Evolutionary conservation across 208 protist genomes (phyloP).

Genomic region (Leishmania arabica): DNA sequence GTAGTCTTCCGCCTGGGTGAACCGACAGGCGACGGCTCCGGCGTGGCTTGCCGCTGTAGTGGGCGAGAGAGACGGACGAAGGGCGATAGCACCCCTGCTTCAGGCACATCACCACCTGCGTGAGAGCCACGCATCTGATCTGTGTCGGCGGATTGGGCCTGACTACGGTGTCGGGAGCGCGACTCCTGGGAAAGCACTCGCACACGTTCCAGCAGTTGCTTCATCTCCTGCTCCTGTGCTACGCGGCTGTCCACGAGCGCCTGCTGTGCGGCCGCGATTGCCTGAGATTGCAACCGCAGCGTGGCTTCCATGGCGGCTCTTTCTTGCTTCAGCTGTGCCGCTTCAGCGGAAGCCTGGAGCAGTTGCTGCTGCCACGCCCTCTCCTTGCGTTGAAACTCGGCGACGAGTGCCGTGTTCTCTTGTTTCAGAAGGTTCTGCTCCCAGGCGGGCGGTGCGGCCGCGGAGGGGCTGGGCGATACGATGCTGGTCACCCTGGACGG

Average conservation of each 20-base stretch:
- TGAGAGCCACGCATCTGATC: not conserved
- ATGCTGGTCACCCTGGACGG: not conserved
- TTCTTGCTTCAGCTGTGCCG: conserved; percentile 17
- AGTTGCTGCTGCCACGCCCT: conserved; percentile 54
- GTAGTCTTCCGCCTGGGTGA: not conserved
- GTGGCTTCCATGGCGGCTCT: conserved; percentile 36
- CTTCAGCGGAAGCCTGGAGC: conserved; percentile 26
- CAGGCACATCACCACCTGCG: not conserved
- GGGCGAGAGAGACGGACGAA: not conserved
- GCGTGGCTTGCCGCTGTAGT: not conserved
- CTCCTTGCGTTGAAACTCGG: conserved; percentile 57
- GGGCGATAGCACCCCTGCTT: not conserved
- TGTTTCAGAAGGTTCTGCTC: conserved; percentile 44
- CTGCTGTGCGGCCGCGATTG: conserved; percentile 45
- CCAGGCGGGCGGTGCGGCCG: conserved; percentile 1
- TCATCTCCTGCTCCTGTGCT: conserved; percentile 49
- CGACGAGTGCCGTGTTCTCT: conserved; percentile 46
- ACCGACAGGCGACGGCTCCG: too few species aligned
- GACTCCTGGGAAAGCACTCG: conserved; percentile 24
- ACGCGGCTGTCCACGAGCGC: conserved; percentile 36
- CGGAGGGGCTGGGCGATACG: not conserved
- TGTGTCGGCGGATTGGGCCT: not conserved
- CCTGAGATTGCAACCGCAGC: conserved; percentile 43
- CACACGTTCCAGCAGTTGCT: conserved; percentile 40
- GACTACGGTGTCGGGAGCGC: conserved; percentile 11